Evolutionary conservation across 192 early-diverging fungal genomes (phyloP), one percentile per base, ranked within the genome.

Genomic region (Gorgonomyces haynaldii): DNA sequence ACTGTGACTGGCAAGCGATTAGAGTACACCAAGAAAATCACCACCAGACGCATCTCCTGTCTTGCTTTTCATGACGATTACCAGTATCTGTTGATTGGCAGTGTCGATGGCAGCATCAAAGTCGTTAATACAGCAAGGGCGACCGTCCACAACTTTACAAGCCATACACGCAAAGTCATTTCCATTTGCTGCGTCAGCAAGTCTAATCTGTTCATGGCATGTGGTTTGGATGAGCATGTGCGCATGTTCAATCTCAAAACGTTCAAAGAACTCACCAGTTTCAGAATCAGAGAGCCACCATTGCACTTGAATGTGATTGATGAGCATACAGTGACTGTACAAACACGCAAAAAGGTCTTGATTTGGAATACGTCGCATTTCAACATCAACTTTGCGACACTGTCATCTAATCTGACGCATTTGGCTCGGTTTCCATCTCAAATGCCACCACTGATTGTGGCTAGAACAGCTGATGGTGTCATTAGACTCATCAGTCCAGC

Each of bases 351-450:
- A 16, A 36, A 34, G 9, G 37, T 76, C 2, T 39, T 47, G 36
- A 51, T 69, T 8, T 76, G 73, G 73, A 50, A 37, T 37, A 28
- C 62, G n/a, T 67, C 67, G 32, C 73, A 66, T 25, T 58, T 76
- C 45, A 76, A 76, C 36, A 42, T 55, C 16, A 55, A 36, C n/a
- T 72, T 76, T 29, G 46, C 60, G n/a, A 54, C 51, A 9, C 26
- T 65, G 19, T 69, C 66, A 42, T 61, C 61, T n/a, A 34, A 42
- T 1, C 37, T 58, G 13, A 52, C 29, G 12, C 29, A 19, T 19
- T 47, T 74, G 15, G 2, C 22, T 9, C 28, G 29, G 10, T 21
- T 65, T 43, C 45, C 66, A 52, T 42, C 51, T 8, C 28, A 34
- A 2, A 40, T 40, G 2, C 57, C 57, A 9, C n/a, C 55, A n/a